Conservation (phyloP, 1,139 yeast species). For the Debaryomyces subglobosus region DNA sequence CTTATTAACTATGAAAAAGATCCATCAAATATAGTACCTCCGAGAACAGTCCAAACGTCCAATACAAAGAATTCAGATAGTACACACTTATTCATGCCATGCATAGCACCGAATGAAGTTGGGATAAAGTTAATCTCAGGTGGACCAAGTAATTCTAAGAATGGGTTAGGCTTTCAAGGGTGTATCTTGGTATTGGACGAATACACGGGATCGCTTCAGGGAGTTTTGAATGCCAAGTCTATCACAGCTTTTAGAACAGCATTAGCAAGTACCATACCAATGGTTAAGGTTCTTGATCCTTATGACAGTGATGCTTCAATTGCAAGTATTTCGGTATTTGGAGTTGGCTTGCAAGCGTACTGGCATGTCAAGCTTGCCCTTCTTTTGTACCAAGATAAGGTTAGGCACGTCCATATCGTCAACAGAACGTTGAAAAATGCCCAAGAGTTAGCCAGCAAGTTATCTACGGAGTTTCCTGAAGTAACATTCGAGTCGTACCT, state of each 20-base stretch:
- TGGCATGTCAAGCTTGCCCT: slow-evolving; percentile 62
- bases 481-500: slow-evolving; percentile 25
- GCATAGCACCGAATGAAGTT: slow-evolving; percentile 51
- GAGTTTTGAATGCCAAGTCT: slow-evolving; percentile 59
- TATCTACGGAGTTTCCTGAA: slow-evolving; percentile 29
- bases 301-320: slow-evolving; percentile 15
- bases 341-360: slow-evolving; percentile 68
- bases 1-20: slow-evolving; percentile 23
- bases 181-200: slow-evolving; percentile 53
- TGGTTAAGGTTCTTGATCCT: slow-evolving; percentile 38
- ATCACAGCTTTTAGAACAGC: slow-evolving; percentile 74
- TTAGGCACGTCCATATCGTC: slow-evolving; percentile 46
- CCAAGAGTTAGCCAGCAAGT: slow-evolving; percentile 23
- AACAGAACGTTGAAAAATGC: slow-evolving; percentile 52
- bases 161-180: slow-evolving; percentile 55
- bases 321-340: slow-evolving; percentile 49
- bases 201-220: slow-evolving; percentile 51
- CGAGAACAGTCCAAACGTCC: slow-evolving; percentile 33
- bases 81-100: slow-evolving; percentile 67
- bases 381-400: slow-evolving; percentile 36
- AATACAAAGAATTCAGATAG: slow-evolving; percentile 34
- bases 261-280: slow-evolving; percentile 54
- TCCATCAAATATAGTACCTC: slow-evolving; percentile 38
- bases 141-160: slow-evolving; percentile 37
- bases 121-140: slow-evolving; percentile 56